These are phyloP conservation scores for Talaromyces sp. DNA, from an alignment of 2,329 filamentous ascomycete species.

Conservation along the genomic window DNA sequence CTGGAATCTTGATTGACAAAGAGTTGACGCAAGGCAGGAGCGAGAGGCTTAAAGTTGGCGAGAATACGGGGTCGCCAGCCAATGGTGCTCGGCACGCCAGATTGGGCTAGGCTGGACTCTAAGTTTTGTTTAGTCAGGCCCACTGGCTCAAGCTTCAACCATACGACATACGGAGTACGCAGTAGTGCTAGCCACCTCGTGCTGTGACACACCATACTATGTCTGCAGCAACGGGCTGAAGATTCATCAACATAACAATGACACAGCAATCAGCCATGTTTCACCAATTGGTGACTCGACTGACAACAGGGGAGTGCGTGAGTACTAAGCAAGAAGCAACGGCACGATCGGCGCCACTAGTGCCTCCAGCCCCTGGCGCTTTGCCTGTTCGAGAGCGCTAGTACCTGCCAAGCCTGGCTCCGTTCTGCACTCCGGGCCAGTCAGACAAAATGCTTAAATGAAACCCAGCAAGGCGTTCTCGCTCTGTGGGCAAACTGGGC, in stretches of 20 bases:
- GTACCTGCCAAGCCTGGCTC: constrained; percentile 15
- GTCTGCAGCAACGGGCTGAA: no score
- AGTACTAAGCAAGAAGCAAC: background rate
- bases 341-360: constrained; percentile 15
- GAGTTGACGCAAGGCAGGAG: background rate
- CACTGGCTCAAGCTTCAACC: background rate
- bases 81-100: background rate
- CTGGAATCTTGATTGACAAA: background rate
- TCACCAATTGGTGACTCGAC: background rate
- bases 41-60: background rate
- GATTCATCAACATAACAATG: background rate
- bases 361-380: constrained; percentile 14
- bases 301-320: background rate
- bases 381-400: background rate
- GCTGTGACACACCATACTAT: background rate
- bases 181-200: background rate
- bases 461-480: constrained; percentile 8
- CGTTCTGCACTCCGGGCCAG: background rate
- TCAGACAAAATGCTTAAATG: background rate
- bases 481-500: background rate
- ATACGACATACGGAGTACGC: background rate
- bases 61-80: background rate
- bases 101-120: background rate
- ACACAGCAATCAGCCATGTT: background rate
- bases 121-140: background rate